These are phyloP conservation scores for Trichoderma gamsii DNA, from an alignment of 495 filamentous ascomycete species.

Conservation along the genomic window DNA sequence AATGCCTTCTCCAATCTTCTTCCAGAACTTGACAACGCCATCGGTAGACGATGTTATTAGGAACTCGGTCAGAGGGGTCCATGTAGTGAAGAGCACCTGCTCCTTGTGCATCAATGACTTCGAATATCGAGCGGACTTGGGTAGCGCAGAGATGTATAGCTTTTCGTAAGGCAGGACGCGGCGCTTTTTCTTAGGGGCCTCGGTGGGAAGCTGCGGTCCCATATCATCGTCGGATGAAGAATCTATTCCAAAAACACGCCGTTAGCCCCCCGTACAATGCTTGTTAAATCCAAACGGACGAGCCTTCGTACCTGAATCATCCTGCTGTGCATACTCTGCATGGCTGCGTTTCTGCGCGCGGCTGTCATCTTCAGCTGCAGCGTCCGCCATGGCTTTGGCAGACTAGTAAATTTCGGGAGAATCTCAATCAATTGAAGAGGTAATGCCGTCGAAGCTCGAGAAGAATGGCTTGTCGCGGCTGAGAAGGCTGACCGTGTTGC, in stretches of 20 bases:
- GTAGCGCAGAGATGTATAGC: conserved; percentile 85
- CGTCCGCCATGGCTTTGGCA: conserved; percentile 9
- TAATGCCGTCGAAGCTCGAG: not conserved
- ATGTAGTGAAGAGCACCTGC: conserved; percentile 74
- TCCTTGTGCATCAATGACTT: conserved; percentile 99
- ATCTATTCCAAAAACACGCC: conserved; percentile 34
- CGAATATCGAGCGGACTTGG: conserved; percentile 75
- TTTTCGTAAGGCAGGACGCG: conserved; percentile 90
- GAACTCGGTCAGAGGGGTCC: conserved; percentile 88
- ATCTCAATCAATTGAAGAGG: not conserved
- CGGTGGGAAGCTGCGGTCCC: conserved; percentile 74
- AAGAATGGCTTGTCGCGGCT: conserved; percentile 10
- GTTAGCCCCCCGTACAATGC: conserved; percentile 9
- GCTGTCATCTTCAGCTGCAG: conserved; percentile 25
- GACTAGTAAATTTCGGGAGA: conserved; percentile 14
- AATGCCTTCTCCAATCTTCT: conserved; percentile 83
- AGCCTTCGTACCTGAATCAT: conserved; percentile 35
- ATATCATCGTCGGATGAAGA: conserved; percentile 91
- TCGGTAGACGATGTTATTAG: conserved; percentile 88
- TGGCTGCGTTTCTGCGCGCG: conserved; percentile 44
- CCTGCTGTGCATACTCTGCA: conserved; percentile 34
- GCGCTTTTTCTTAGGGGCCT: conserved; percentile 74
- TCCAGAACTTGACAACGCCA: conserved; percentile 98
- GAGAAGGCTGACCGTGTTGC: conserved; percentile 3
- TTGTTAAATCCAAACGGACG: not conserved